phyloP scores from a whole-genome alignment of 441 rosid species.

The Jatropha multifida region DNA sequence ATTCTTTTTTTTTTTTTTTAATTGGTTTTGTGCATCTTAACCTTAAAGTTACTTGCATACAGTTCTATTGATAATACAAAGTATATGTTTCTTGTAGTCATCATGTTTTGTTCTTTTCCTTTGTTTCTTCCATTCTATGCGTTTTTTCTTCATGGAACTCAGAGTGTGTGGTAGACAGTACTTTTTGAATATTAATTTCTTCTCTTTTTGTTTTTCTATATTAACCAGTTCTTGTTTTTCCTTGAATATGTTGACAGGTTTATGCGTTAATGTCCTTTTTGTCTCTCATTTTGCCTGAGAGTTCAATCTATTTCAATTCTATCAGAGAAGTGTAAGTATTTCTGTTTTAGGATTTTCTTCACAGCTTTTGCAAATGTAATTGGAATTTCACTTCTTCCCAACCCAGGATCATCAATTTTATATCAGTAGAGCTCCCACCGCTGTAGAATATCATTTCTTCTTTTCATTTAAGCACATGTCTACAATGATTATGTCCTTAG shows the following conservation, averaged over 20 bases:
- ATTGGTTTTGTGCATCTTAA: not conserved
- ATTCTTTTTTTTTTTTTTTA: not conserved
- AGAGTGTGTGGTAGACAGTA: not conserved
- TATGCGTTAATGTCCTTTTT: slow-evolving; percentile 89
- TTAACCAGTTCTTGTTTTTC: slow-evolving; percentile 8
- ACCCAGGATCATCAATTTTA: not conserved
- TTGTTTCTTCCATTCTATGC: not conserved
- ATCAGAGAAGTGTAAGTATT: slow-evolving; percentile 85
- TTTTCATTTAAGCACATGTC: not conserved
- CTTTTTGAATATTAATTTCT: not conserved
- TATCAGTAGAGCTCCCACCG: not conserved
- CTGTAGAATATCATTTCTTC: not conserved
- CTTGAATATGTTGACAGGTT: slow-evolving; percentile 43
- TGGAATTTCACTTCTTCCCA: not conserved
- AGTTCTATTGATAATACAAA: not conserved
- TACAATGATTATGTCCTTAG: not conserved
- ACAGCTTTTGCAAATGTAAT: not conserved
- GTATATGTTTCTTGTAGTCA: not conserved
- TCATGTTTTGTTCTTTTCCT: not conserved
- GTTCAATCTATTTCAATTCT: slow-evolving; percentile 90
- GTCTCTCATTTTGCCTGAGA: slow-evolving; percentile 65
- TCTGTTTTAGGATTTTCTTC: not conserved
- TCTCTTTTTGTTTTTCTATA: not conserved
- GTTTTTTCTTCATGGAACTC: not conserved
- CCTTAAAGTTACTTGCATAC: not conserved